A percentile compares a stretch with the other conserved stretches of the same genome.
Conservation (phyloP, 495 filamentous ascomycete genomes). For the Trichoderma gamsii region DNA sequence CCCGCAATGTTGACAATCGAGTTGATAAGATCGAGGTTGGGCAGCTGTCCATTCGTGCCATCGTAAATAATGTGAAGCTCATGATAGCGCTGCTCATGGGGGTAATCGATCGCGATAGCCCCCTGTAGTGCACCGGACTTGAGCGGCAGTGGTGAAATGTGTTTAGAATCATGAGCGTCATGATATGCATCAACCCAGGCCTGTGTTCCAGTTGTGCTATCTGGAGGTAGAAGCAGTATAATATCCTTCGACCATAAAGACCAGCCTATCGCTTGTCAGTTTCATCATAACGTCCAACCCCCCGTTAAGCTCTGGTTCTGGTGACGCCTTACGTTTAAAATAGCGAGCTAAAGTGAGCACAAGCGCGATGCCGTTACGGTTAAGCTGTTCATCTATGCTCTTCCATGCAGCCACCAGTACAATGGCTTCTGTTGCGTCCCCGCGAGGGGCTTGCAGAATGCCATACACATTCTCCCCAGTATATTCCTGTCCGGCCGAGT, state of each 20-base stretch:
- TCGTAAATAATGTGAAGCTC: constrained; percentile 89
- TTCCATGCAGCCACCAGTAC: constrained; percentile 85
- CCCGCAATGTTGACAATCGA: constrained; percentile 81
- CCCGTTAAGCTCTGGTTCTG: constrained; percentile 18
- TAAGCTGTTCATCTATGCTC: constrained; percentile 73
- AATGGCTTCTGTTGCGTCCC: constrained; percentile 97
- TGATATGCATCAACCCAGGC: constrained; percentile 99
- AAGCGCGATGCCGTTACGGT: constrained; percentile 79
- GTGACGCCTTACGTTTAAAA: constrained; percentile 64
- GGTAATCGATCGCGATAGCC: constrained; percentile 88
- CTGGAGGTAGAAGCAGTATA: constrained; percentile 80
- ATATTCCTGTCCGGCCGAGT: constrained; percentile 68
- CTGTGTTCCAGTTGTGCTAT: constrained; percentile 85
- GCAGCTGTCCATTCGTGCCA: constrained; percentile 90
- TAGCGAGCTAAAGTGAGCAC: constrained; percentile 83
- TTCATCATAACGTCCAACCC: constrained; percentile 18
- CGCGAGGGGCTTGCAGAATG: constrained; percentile 87
- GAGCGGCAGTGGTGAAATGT: constrained; percentile 71
- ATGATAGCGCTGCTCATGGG: constrained; percentile 74
- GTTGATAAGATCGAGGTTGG: constrained; percentile 93
- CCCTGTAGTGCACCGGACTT: constrained; percentile 93
- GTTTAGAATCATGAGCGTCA: constrained; percentile 62
- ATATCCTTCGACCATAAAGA: constrained; percentile 98
- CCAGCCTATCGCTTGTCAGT: constrained; percentile 55
- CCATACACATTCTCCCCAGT: constrained; percentile 89